Base-by-base conservation (phyloP, 257 asterid species). In the Penstemon newberryi region DNA sequence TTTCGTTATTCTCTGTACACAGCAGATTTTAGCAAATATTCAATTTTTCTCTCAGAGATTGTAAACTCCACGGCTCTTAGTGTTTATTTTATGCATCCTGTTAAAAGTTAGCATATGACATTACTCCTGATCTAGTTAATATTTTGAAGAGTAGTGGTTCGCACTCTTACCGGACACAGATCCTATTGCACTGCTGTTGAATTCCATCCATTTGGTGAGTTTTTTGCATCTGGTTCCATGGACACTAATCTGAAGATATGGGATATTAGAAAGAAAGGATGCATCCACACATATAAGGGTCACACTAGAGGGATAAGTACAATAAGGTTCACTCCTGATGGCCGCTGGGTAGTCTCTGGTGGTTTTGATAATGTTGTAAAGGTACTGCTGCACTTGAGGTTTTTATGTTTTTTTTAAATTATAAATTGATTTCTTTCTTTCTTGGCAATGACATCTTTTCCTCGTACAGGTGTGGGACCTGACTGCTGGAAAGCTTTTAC, bases 281-380 rank as follows among this genome's bases (percentile, higher is more conserved):
- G 99, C 84, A 89, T 91, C 58, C 98, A 94, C 80, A 89, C 99
- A 3, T 87, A 91, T 76, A 94, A 94, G 71, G 98, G 99, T 54
- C 99, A 94, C 73, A 89, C 99, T 57, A 92, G 96, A 70, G 99
- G 97, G 73, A 87, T 94, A 63, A 91, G 95, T 78, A 89, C 85
- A 18, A 91, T 94, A 54, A 83, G 95, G 73, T 94, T 94, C 90
- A 81, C 87, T 67, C 99, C 99, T 42, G 99, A 94, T 85, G 98
- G 99, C 70, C 97, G 99, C 67, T 94, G 99, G 99, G 97, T 91
- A 46, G 98, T 94, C 68, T 94, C 99, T 74, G 97, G 99, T 69
- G 99, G 99, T 77, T 84, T 84, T 61, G 99, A 94, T 80, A 94
- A 91, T 74, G 93, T 87, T 38, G 95, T 94, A 7, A 94, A 91